Evolutionary conservation across 768 basidiomycete genomes (phyloP).

Genomic region (Tulasnella sp.): DNA sequence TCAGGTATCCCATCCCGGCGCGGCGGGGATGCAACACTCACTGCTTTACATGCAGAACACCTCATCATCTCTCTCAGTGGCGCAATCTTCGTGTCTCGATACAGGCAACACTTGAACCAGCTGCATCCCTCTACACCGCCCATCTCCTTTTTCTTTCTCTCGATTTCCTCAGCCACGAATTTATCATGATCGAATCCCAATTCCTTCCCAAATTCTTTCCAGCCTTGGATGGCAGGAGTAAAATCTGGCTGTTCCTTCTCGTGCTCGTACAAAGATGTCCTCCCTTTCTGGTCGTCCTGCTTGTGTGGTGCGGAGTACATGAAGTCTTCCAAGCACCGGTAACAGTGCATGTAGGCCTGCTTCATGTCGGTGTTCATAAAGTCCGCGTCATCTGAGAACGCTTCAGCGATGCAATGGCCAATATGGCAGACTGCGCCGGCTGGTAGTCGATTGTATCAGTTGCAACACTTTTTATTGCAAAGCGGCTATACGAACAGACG

Average conservation of each 20-base stretch:
- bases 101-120: not conserved
- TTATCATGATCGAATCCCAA: not conserved
- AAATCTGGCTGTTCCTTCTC: not conserved
- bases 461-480: not conserved
- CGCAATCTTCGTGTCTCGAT: not conserved
- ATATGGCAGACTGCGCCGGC: not conserved
- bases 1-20: not conserved
- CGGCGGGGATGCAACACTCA: not conserved
- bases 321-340: not conserved
- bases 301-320: not conserved
- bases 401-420: not conserved
- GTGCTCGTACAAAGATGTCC: not conserved
- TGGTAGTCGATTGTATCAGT: not conserved
- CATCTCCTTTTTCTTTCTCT: not conserved
- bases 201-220: not conserved
- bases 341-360: not conserved
- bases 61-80: not conserved
- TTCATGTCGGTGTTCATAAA: not conserved
- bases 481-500: not conserved
- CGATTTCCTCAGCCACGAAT: not conserved
- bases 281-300: not conserved
- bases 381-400: not conserved
- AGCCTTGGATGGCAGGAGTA: not conserved
- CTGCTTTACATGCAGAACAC: not conserved
- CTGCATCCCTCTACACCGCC: not conserved